These are phyloP conservation scores for Ophiocordyceps sinensis DNA, from an alignment of 2,329 filamentous ascomycete species.

Conservation along the genomic window DNA sequence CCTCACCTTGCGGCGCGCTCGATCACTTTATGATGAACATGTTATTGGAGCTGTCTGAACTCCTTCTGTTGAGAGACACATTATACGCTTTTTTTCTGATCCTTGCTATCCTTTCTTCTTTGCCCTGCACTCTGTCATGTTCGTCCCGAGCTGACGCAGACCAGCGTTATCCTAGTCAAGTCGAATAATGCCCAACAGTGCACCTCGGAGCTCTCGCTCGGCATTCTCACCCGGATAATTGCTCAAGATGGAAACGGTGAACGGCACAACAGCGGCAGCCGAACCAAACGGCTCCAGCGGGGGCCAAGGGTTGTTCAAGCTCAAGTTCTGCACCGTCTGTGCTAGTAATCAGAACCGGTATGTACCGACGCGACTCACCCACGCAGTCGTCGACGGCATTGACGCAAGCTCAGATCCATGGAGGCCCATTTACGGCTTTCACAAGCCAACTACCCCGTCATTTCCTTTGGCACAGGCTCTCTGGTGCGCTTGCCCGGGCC, in stretches of 20 bases:
- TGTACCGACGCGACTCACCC: slow-evolving; percentile 9
- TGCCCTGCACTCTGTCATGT: not conserved
- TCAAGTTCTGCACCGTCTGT: slow-evolving; percentile 98
- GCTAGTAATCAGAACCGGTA: slow-evolving; percentile 96
- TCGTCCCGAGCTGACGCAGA: slow-evolving; percentile 2
- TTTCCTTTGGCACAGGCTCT: slow-evolving; percentile 93
- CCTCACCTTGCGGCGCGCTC: slow-evolving; percentile 4
- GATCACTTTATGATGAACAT: slow-evolving; percentile 24
- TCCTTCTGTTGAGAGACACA: slow-evolving; percentile 41
- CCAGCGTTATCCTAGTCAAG: not conserved
- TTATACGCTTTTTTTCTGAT: slow-evolving; percentile 42
- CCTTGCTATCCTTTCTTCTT: slow-evolving; percentile 1
- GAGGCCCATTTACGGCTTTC: slow-evolving; percentile 94
- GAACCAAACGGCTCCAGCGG: slow-evolving; percentile 30
- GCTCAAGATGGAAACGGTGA: slow-evolving; percentile 25
- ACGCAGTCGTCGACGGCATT: not conserved
- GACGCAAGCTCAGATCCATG: slow-evolving; percentile 40
- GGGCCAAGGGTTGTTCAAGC: slow-evolving; percentile 55
- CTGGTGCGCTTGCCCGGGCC: slow-evolving; percentile 87
- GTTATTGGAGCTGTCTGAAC: slow-evolving; percentile 71
- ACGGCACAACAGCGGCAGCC: slow-evolving; percentile 20
- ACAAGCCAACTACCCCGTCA: slow-evolving; percentile 78
- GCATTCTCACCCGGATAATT: slow-evolving; percentile 3
- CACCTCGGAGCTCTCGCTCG: slow-evolving; percentile 1
- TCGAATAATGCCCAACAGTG: slow-evolving; percentile 10